Evolutionary conservation across 805 yeast species (phyloP), one percentile per base, ranked within the genome.

Genomic region (Huiozyma sinensis): DNA sequence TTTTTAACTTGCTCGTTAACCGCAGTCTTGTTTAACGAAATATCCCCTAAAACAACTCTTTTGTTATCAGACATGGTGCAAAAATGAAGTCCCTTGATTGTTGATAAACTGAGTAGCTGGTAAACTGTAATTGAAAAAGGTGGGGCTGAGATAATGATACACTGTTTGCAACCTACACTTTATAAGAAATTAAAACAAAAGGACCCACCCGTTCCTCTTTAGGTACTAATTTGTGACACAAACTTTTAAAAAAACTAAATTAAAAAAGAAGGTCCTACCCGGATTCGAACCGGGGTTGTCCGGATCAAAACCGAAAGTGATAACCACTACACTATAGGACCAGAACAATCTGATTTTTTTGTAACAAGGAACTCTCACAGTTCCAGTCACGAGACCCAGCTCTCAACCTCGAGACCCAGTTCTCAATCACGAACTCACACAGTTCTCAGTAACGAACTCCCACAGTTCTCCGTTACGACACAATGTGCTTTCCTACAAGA

Each of bases 211-310:
- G 17, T 17, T 10, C n/a, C n/a, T 10, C 10, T 35, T 17, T 17
- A 17, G 24, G 24, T 17, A 17, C 24, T 17, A 17, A 17, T 33
- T 33, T 40, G 38, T 33, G 42, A 32, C 42, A 40, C 42, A 40
- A 33, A 39, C 24, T 17, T 17, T 17, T 17, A 17, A 17, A 17
- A 17, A 17, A 17, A n/a, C n/a, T 17, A 28, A n/a, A 10, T 6
- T 10, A 48, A 55, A 56, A 53, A 52, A 45, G 50, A 48, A 77
- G 83, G 82, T 77, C 83, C 74, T 75, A 74, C 83, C 83, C 83
- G 83, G 83, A 76, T 76, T 78, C 83, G 84, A 78, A 78, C 83
- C 77, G 83, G 83, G 82, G 83, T 78, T 76, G 77, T 70, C 65
- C 75, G 83, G 83, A 78, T 78, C 83, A 78, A 75, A 78, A 78